These are phyloP conservation scores for Clonostachys chloroleuca DNA, from an alignment of 2,329 filamentous ascomycete genomes.

Conservation along the genomic window DNA sequence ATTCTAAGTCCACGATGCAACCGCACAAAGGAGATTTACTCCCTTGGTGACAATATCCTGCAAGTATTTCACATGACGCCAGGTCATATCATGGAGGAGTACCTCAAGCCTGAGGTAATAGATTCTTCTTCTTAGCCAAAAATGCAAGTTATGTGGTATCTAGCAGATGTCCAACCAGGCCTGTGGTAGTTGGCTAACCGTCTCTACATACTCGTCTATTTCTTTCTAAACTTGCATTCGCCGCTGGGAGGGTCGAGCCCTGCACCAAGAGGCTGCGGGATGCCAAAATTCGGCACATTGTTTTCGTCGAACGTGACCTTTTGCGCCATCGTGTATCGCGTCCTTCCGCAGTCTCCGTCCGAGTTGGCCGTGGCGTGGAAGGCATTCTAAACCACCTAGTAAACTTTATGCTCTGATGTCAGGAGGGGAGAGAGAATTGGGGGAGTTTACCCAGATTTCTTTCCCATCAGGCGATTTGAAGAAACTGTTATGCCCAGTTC, in stretches of 20 bases:
- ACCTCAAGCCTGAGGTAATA: too few relatives aligned
- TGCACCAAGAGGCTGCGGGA: neutral
- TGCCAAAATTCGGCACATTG: neutral
- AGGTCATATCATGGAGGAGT: too few relatives aligned
- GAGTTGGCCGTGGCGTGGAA: conserved; percentile 49
- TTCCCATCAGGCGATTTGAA: conserved; percentile 50
- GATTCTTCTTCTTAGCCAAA: too few relatives aligned
- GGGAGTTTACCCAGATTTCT: conserved; percentile 41
- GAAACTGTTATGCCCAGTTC: conserved; percentile 54
- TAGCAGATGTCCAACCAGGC: too few relatives aligned
- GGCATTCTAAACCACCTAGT: conserved; percentile 8
- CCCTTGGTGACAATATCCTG: too few relatives aligned
- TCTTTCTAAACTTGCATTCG: neutral
- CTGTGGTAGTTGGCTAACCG: too few relatives aligned
- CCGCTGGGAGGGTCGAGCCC: neutral
- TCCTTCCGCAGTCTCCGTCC: conserved; percentile 37
- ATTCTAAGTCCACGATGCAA: too few relatives aligned
- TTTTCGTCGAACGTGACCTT: neutral
- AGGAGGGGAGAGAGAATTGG: neutral
- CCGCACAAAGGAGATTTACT: too few relatives aligned
- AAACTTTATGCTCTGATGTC: neutral
- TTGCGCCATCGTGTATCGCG: neutral
- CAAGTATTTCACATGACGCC: too few relatives aligned
- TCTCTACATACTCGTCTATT: too few relatives aligned
- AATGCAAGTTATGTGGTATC: too few relatives aligned